phyloP scores from a whole-genome alignment of 331 rosid species.

The Prunus yedoensis region DNA sequence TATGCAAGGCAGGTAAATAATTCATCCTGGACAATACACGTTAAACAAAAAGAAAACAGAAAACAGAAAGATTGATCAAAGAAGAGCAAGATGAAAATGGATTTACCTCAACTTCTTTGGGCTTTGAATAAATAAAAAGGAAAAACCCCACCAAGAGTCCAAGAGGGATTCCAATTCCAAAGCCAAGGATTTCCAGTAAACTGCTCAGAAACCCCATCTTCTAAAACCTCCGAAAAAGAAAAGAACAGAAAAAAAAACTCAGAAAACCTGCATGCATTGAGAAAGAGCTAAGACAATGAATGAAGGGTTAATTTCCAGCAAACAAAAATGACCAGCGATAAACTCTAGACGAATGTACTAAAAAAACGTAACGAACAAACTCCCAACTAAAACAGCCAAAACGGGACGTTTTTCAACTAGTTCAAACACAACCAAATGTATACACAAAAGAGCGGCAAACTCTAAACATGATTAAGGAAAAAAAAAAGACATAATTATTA shows the following conservation, averaged over 20 bases:
- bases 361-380: slow-evolving; percentile 11
- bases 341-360: slow-evolving; percentile 5
- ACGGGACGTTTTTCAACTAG: slow-evolving; percentile 19
- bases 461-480: no score
- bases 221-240: slow-evolving; percentile 1
- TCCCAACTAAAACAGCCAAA: slow-evolving; percentile 39
- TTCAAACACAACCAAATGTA: background rate
- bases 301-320: background rate
- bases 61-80: background rate
- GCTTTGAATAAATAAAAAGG: slow-evolving; percentile 60
- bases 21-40: background rate
- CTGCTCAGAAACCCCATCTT: slow-evolving; percentile 63
- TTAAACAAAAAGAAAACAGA: background rate
- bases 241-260: background rate
- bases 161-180: slow-evolving; percentile 72
- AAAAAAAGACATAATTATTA: no score
- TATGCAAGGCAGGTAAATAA: background rate
- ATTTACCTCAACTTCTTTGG: slow-evolving; percentile 57
- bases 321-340: slow-evolving; percentile 12
- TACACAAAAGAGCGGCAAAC: no score
- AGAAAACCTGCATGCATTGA: slow-evolving; percentile 10
- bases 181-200: slow-evolving; percentile 66
- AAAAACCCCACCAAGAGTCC: slow-evolving; percentile 80
- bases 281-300: background rate
- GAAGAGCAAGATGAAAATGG: background rate